A percentile compares a stretch with the other conserved stretches of the same genome.
phyloP scores from a whole-genome alignment of 129 eudicot species.

The Deinandra increscens region DNA sequence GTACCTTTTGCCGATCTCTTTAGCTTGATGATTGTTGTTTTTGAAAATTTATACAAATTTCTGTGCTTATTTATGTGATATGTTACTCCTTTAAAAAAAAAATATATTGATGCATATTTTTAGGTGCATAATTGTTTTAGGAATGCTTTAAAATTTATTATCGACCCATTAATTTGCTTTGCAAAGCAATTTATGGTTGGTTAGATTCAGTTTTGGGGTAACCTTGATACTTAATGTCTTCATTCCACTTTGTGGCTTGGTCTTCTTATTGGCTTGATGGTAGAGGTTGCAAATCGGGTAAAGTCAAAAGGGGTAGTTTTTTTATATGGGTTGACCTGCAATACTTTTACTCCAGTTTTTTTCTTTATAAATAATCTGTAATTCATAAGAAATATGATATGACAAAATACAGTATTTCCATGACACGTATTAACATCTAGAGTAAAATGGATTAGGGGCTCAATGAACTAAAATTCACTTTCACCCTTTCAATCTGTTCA shows the following conservation, averaged over 20 bases:
- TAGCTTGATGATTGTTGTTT: not conserved
- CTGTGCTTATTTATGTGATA: not conserved
- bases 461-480: not conserved
- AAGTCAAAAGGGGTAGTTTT: not conserved
- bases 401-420: not conserved
- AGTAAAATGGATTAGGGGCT: not conserved
- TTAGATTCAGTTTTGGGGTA: constrained; percentile 2
- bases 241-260: too few relatives aligned
- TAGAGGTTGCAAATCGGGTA: not conserved
- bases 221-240: not conserved
- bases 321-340: not conserved
- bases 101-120: too few relatives aligned
- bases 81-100: too few relatives aligned
- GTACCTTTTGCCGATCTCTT: not conserved
- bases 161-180: not conserved
- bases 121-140: not conserved
- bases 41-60: not conserved
- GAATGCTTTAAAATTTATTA: not conserved
- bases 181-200: not conserved
- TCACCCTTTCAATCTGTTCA: not conserved
- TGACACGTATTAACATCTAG: not conserved
- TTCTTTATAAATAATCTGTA: not conserved
- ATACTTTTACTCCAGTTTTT: not conserved
- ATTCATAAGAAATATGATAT: not conserved
- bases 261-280: not conserved